Percentiles rank a stretch among this genome's conserved stretches.
phyloP scores from a whole-genome alignment of 2,329 filamentous ascomycete genomes.

The Penicillium frequentans region DNA sequence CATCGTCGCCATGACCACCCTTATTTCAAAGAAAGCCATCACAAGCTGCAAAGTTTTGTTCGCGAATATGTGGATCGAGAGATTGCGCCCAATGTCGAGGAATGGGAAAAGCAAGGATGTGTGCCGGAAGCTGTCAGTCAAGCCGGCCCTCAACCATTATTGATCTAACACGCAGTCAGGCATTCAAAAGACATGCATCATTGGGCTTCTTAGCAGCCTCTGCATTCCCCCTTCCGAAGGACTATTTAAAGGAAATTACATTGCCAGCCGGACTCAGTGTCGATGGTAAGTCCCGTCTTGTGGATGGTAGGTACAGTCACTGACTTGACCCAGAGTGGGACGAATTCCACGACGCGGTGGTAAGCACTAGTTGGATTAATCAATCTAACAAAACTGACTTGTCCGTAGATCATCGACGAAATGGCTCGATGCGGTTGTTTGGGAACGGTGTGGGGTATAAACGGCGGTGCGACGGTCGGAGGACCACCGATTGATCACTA shows the following conservation, averaged over 20 bases:
- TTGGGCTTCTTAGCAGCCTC: conserved; percentile 15
- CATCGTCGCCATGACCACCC: conserved; percentile 12
- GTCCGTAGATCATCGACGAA: conserved; percentile 11
- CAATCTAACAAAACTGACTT: too few species aligned
- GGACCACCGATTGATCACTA: conserved; percentile 15
- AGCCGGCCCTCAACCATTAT: too few species aligned
- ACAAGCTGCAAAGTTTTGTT: conserved; percentile 15
- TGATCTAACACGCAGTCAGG: not conserved
- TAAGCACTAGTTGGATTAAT: not conserved
- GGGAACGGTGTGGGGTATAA: conserved; percentile 12
- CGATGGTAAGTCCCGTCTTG: not conserved
- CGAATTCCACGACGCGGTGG: not conserved
- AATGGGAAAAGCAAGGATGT: conserved; percentile 11
- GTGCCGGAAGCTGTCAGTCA: too few species aligned
- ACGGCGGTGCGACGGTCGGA: conserved; percentile 15
- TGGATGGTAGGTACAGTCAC: not conserved
- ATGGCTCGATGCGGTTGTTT: conserved; percentile 8
- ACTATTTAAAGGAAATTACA: conserved; percentile 3
- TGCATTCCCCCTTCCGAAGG: conserved; percentile 11
- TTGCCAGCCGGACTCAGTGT: not conserved
- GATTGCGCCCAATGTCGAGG: conserved; percentile 17
- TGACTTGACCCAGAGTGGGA: not conserved
- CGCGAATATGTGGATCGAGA: conserved; percentile 15
- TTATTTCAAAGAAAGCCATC: conserved; percentile 20
- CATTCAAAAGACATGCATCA: conserved; percentile 10